A percentile compares a stretch with the other conserved stretches of the same genome.
These are phyloP conservation scores for Curvularia eragrostidis DNA, from an alignment of 2,329 filamentous ascomycete species.

Conservation along the genomic window DNA sequence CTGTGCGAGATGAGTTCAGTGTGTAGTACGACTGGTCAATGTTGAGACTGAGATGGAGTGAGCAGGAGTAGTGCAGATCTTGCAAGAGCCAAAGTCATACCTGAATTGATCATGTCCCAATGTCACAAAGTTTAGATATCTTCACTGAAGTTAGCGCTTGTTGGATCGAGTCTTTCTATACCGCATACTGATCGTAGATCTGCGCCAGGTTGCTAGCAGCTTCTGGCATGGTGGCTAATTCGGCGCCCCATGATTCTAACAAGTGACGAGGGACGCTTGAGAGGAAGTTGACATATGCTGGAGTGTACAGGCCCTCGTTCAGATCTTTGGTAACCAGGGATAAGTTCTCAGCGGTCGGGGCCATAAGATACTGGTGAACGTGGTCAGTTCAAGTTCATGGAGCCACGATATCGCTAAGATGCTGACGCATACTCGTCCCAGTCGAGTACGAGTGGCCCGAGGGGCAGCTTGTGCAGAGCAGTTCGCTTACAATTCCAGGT, in stretches of 20 bases:
- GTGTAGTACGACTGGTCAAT: slow-evolving; percentile 80
- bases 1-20: slow-evolving; percentile 91
- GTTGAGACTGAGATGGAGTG: slow-evolving; percentile 60
- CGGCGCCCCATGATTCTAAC: slow-evolving; percentile 90
- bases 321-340: slow-evolving; percentile 85
- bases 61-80: neutral
- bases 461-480: neutral
- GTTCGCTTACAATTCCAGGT: neutral
- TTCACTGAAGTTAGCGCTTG: neutral
- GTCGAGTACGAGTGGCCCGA: neutral
- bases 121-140: slow-evolving; percentile 9
- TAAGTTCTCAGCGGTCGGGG: slow-evolving; percentile 82
- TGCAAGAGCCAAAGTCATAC: neutral
- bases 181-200: slow-evolving; percentile 76
- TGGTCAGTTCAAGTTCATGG: slow-evolving; percentile 21
- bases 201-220: slow-evolving; percentile 91
- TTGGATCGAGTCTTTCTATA: too few relatives aligned
- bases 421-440: neutral
- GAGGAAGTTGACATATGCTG: slow-evolving; percentile 96
- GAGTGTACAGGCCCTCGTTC: slow-evolving; percentile 80
- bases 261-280: slow-evolving; percentile 89
- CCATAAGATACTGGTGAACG: slow-evolving; percentile 93
- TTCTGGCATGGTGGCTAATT: slow-evolving; percentile 77
- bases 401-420: neutral
- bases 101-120: slow-evolving; percentile 7